A percentile compares a stretch with the other conserved stretches of the same genome.
phyloP scores from a whole-genome alignment of 495 filamentous ascomycete species.

The Amphirosellinia nigrospora region DNA sequence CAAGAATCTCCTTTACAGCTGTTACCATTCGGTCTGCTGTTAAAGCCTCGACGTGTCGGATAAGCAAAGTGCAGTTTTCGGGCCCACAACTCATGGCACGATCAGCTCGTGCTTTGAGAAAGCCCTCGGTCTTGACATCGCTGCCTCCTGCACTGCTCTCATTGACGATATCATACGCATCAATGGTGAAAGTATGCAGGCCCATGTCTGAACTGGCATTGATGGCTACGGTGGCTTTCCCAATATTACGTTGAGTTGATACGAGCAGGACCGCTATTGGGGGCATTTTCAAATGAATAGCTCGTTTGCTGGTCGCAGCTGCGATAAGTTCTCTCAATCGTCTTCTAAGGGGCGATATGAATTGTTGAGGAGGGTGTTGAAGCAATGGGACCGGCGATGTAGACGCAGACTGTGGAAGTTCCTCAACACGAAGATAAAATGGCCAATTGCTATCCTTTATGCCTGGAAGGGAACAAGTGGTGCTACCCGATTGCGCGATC shows the following conservation, averaged over 20 bases:
- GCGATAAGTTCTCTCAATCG: conserved; percentile 84
- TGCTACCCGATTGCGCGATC: conserved; percentile 86
- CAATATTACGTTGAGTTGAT: conserved; percentile 90
- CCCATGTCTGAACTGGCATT: conserved; percentile 88
- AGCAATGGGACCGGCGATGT: conserved; percentile 49
- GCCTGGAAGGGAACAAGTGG: conserved; percentile 76
- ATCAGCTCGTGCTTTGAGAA: conserved; percentile 84
- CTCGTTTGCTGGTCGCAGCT: conserved; percentile 85
- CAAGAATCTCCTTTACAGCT: conserved; percentile 78
- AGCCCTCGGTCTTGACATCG: conserved; percentile 91
- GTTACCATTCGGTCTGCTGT: conserved; percentile 87
- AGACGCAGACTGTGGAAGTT: conserved; percentile 48
- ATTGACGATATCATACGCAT: conserved; percentile 90
- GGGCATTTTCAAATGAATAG: conserved; percentile 83
- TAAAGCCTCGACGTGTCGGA: conserved; percentile 87
- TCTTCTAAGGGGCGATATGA: conserved; percentile 71
- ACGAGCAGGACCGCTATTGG: conserved; percentile 86
- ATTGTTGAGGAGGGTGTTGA: conserved; percentile 46
- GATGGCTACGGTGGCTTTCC: conserved; percentile 77
- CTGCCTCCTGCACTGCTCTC: conserved; percentile 84
- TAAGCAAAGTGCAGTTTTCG: conserved; percentile 78
- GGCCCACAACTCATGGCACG: conserved; percentile 86
- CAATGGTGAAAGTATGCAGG: conserved; percentile 85
- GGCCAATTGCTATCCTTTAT: conserved; percentile 78
- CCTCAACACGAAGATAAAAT: conserved; percentile 80